A percentile compares a stretch with the other conserved stretches of the same genome.
These are phyloP conservation scores for Ceratocystis harringtonii DNA, from an alignment of 2,329 filamentous ascomycete genomes.

Conservation along the genomic window DNA sequence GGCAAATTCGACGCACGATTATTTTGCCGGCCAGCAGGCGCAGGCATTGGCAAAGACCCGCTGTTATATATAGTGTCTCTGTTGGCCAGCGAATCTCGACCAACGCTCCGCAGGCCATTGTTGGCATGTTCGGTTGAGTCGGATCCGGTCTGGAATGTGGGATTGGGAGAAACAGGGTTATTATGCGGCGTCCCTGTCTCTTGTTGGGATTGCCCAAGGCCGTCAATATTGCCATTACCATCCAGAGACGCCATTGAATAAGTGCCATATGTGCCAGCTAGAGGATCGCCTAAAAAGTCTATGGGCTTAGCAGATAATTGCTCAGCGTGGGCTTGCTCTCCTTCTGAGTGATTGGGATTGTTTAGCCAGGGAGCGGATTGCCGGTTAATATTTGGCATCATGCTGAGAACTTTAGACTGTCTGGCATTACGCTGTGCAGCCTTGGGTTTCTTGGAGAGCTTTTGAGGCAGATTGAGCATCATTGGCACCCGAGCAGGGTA, in stretches of 20 bases:
- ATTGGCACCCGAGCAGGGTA: conserved; percentile 90
- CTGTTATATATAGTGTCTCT: neutral
- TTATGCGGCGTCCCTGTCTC: neutral
- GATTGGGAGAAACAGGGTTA: neutral
- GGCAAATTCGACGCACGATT: conserved; percentile 37
- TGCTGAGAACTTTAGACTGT: conserved; percentile 56
- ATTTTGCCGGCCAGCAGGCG: conserved; percentile 9
- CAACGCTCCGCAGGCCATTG: neutral
- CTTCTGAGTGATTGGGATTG: conserved; percentile 4
- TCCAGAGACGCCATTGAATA: conserved; percentile 6
- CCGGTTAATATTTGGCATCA: conserved; percentile 30
- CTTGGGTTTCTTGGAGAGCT: conserved; percentile 61
- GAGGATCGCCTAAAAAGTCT: conserved; percentile 14
- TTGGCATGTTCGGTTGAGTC: conserved; percentile 9
- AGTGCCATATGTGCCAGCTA: neutral
- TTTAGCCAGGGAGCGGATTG: conserved; percentile 26
- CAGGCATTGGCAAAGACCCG: conserved; percentile 1
- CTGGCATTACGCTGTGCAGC: conserved; percentile 50
- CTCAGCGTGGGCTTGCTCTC: conserved; percentile 8
- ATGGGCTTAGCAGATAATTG: conserved; percentile 8
- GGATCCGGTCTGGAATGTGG: conserved; percentile 14
- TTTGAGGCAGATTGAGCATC: conserved; percentile 83
- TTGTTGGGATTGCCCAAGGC: neutral
- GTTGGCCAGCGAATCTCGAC: neutral
- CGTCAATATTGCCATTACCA: conserved; percentile 3